Base-by-base conservation (phyloP, 306 rosid species). In the Quercus glauca region DNA sequence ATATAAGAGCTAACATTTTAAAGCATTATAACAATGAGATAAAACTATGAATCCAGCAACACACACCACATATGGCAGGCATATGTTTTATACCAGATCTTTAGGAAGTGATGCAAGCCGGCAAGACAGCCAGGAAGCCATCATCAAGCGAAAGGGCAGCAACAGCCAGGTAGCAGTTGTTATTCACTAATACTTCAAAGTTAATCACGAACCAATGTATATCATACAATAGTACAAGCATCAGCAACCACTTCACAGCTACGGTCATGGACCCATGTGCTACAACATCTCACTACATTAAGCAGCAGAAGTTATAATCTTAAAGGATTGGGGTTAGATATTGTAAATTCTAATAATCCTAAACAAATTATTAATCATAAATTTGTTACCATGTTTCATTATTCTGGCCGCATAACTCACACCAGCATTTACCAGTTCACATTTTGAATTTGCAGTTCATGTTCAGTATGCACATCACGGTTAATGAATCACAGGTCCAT, bases 241-340 rank as follows among this genome's bases (percentile, higher is more conserved):
- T 83, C 90, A 76, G 93, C 92, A 73, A 86, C 88, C 87, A 81
- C 79, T 81, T 76, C 89, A 87, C 89, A 82, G 86, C 93, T 58
- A 83, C 84, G 65, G 77, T 80, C 88, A 83, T 41, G 78, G 88
- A 71, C 84, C 83, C 81, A 31, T 56, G 81, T 82, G 88, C 83
- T 83, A 81, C 88, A 88, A 76, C 77, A 84, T 84, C 88, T 82
- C 88, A 85, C 87, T 83, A 83, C 91, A 85, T 85, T 81, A 77
- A 89, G 85, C 82, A 85, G 83, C 87, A 86, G 59, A 86, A 58
- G 74, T 83, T 77, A 87, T 73, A 61, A 75, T 55, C 77, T 74
- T 71, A 59, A 74, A 67, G 83, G 74, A 76, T 73, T 61, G 61
- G 82, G 41, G 43, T 81, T 74, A 83, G 81, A 73, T 19, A 78